Conservation (phyloP, 345 rosid genomes). For the Aethionema arabicum region DNA sequence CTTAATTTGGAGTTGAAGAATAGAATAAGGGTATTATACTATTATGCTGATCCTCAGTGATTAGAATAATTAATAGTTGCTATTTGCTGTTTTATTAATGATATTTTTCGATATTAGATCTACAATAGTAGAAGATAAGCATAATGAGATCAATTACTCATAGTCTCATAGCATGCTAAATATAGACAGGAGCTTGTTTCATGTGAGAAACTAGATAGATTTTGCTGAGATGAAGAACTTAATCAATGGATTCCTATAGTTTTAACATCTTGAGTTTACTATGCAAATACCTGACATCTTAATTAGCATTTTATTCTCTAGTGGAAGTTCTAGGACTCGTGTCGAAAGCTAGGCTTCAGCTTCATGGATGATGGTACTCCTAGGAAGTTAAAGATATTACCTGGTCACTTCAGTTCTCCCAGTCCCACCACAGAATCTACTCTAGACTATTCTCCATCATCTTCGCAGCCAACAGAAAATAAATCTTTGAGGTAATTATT, state of each 20-base stretch:
- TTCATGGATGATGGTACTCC: conserved; percentile 72
- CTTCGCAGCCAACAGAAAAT: conserved; percentile 38
- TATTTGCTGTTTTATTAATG: not conserved
- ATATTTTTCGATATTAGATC: conserved; percentile 3
- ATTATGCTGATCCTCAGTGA: not conserved
- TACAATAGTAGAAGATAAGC: not conserved
- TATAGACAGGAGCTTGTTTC: not conserved
- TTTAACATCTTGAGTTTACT: conserved; percentile 4
- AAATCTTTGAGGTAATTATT: conserved; percentile 48
- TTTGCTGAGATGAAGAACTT: not conserved
- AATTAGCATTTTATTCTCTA: not conserved
- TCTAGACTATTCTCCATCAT: conserved; percentile 44
- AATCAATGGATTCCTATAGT: not conserved
- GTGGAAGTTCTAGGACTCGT: conserved; percentile 17
- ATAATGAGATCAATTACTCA: not conserved
- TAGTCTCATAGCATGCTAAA: not conserved
- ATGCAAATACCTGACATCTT: not conserved
- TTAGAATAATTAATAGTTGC: not conserved
- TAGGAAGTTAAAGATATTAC: conserved; percentile 61
- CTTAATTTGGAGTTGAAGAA: not conserved
- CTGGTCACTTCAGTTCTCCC: conserved; percentile 69
- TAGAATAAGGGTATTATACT: not conserved
- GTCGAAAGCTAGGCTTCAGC: conserved; percentile 22
- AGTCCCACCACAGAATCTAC: conserved; percentile 37
- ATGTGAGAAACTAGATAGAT: conserved; percentile 3